phyloP scores from a whole-genome alignment of 106 monocot species.

The Acorus calamus region DNA sequence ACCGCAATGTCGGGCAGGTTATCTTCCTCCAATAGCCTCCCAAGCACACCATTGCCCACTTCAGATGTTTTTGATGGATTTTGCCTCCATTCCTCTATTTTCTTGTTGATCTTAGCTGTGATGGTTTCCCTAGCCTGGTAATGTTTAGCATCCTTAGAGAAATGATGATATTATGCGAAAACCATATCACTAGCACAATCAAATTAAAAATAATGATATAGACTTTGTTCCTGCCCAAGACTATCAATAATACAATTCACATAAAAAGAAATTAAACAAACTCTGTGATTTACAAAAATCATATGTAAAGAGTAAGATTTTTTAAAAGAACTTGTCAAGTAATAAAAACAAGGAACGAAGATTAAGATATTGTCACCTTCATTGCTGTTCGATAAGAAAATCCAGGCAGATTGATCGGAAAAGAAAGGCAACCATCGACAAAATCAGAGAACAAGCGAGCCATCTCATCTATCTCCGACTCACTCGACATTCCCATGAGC shows the following conservation, averaged over 20 bases:
- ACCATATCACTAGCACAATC: too few species aligned
- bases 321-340: too few species aligned
- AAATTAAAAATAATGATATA: background rate
- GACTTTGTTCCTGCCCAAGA: background rate
- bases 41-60: conserved; percentile 18
- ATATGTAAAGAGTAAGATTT: too few species aligned
- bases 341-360: too few species aligned
- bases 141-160: too few species aligned
- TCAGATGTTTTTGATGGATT: conserved; percentile 2
- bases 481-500: conserved; percentile 22
- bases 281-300: too few species aligned
- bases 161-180: too few species aligned
- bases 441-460: conserved; percentile 31
- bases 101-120: conserved; percentile 28
- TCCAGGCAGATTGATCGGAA: conserved; percentile 33
- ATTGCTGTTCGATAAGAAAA: conserved; percentile 35
- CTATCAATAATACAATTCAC: too few species aligned
- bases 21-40: conserved; percentile 30
- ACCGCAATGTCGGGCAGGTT: conserved; percentile 16
- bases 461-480: conserved; percentile 34
- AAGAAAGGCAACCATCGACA: conserved; percentile 37
- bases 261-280: too few species aligned
- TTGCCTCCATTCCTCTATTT: conserved; percentile 3
- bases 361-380: conserved; percentile 23
- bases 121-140: conserved; percentile 30